Percentiles rank a stretch among this genome's conserved stretches.
Evolutionary conservation across 2,329 filamentous ascomycete genomes (phyloP).

Genomic region (Emydomyces testavorans): DNA sequence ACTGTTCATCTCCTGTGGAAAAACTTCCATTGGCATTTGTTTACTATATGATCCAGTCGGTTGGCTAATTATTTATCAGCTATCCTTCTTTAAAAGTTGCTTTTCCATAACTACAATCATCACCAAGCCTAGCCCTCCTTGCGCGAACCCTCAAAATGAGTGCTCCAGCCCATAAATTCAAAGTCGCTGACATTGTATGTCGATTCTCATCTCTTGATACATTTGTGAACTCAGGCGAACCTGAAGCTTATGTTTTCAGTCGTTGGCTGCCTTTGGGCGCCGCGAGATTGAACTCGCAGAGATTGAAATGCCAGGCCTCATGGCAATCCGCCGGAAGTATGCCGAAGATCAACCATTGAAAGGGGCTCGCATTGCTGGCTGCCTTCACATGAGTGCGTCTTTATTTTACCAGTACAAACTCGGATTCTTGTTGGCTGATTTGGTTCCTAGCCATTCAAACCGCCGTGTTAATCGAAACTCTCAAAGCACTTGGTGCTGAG

Average conservation of each 20-base stretch:
- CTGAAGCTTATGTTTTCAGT: conserved; percentile 31
- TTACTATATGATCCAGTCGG: not conserved
- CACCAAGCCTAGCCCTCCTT: conserved; percentile 18
- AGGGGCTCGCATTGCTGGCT: conserved; percentile 92
- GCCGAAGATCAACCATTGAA: conserved; percentile 83
- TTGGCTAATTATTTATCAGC: not conserved
- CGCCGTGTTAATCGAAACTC: conserved; percentile 96
- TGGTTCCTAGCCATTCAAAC: conserved; percentile 70
- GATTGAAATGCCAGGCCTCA: conserved; percentile 93
- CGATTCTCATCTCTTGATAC: not conserved
- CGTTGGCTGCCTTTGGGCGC: conserved; percentile 93
- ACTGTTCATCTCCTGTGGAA: not conserved
- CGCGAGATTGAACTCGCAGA: conserved; percentile 98
- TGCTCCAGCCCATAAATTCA: conserved; percentile 85
- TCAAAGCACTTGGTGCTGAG: conserved; percentile 87
- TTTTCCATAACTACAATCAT: conserved; percentile 14
- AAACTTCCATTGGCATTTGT: too few relatives aligned
- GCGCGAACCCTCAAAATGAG: conserved; percentile 40
- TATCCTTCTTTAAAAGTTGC: not conserved
- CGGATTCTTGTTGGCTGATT: conserved; percentile 13
- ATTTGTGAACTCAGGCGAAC: not conserved
- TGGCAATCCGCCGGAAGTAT: conserved; percentile 89
- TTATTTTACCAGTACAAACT: not conserved
- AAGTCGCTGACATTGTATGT: conserved; percentile 84
- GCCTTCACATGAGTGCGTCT: conserved; percentile 82